A percentile compares a stretch with the other conserved stretches of the same genome.
phyloP scores from a whole-genome alignment of 2,329 filamentous ascomycete genomes.

The Claviceps africana region DNA sequence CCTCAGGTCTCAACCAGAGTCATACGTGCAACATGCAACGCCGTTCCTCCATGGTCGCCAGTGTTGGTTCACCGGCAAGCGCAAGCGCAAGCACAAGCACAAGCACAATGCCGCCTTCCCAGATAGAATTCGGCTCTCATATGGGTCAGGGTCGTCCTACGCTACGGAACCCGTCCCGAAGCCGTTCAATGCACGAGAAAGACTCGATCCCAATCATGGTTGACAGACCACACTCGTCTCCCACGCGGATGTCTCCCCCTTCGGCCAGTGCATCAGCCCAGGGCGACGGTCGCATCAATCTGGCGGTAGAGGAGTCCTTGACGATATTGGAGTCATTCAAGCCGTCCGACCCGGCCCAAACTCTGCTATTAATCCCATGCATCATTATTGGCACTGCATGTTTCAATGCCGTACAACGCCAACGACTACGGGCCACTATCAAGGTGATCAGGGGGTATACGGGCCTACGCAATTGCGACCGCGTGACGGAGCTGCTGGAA shows the following conservation, averaged over 20 bases:
- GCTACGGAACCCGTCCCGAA: conserved; percentile 22
- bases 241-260: conserved; percentile 26
- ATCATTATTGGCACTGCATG: conserved; percentile 47
- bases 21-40: conserved; percentile 11
- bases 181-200: conserved; percentile 27
- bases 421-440: conserved; percentile 36
- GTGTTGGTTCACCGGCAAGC: conserved; percentile 8
- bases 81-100: not conserved
- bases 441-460: conserved; percentile 42
- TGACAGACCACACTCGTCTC: conserved; percentile 9
- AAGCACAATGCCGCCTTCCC: not conserved
- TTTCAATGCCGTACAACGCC: conserved; percentile 37
- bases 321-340: conserved; percentile 39
- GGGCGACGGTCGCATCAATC: conserved; percentile 36
- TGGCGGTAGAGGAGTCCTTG: conserved; percentile 44
- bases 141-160: conserved; percentile 18
- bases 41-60: conserved; percentile 23
- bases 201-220: conserved; percentile 12
- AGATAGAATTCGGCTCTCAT: conserved; percentile 1
- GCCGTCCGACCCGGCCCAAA: conserved; percentile 44
- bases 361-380: conserved; percentile 45
- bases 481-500: conserved; percentile 38
- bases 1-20: conserved; percentile 10
- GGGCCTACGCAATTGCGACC: conserved; percentile 43
- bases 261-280: conserved; percentile 32